phyloP scores from a whole-genome alignment of 2,329 filamentous ascomycete genomes.

The Ceratocystis ficicola region DNA sequence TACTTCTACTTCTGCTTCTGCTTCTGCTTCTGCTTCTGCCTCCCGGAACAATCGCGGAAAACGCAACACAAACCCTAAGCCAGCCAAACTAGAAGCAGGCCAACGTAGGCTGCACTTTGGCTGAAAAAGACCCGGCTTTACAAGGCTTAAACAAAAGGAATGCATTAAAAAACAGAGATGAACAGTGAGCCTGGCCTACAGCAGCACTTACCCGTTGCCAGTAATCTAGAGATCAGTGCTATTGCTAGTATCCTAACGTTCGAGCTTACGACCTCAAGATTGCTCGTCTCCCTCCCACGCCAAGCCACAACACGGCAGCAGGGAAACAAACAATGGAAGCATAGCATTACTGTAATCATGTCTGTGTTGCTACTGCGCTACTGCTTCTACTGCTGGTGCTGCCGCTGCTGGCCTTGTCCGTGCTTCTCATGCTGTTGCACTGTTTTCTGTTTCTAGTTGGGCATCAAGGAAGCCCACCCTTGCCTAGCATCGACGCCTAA shows the following conservation, averaged over 20 bases:
- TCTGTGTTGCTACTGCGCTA: too few species aligned
- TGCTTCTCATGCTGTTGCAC: background rate
- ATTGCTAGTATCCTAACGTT: too few species aligned
- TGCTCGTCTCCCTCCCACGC: too few species aligned
- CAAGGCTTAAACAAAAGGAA: background rate
- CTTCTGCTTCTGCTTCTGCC: background rate
- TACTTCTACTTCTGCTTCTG: background rate
- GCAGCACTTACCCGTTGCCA: too few species aligned
- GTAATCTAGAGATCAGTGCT: too few species aligned
- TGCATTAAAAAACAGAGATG: too few species aligned
- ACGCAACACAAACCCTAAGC: slow-evolving; percentile 26
- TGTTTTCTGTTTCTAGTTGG: slow-evolving; percentile 6
- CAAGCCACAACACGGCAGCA: background rate
- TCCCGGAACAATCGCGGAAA: slow-evolving; percentile 27
- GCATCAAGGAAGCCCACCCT: background rate
- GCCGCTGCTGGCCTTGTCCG: background rate
- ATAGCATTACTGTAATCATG: too few species aligned
- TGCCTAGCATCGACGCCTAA: background rate
- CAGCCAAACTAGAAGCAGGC: slow-evolving; percentile 40
- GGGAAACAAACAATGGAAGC: background rate
- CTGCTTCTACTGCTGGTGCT: too few species aligned
- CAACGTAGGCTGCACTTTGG: slow-evolving; percentile 51
- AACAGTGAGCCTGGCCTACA: too few species aligned
- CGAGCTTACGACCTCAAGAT: too few species aligned
- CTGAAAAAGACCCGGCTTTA: slow-evolving; percentile 28